Base-by-base conservation (phyloP, 306 rosid genomes). In the Quercus glauca region DNA sequence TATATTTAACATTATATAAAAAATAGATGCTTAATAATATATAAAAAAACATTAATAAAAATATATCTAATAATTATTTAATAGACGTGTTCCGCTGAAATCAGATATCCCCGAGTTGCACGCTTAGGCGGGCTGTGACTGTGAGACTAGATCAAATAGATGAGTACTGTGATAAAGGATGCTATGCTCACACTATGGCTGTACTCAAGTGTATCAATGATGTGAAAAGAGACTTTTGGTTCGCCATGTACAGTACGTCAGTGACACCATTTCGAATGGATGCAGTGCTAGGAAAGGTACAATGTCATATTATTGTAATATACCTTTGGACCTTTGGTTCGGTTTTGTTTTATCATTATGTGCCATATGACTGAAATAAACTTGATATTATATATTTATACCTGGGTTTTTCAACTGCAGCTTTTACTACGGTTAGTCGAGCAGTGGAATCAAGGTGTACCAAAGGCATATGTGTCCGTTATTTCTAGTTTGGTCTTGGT, bases 161-260 rank as follows among this genome's bases (percentile, higher is more conserved):
- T 1, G 49, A 18, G 5, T 89, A 78, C 72, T 91, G 95, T 76
- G 6, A 0, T 0, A 10, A 56, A 73, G 89, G 83, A 12, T 89
- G 92, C 65, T 31, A 68, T 20, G 23, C 77, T 0, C 85, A 86
- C 77, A 82, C 71, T 21, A 21, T 25, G 55, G n/a, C 3, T 15
- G 84, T 87, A 15, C 76, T 87, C 0, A 17, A 41, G 1, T 91
- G 92, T 37, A 69, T 87, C 60, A 3, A 17, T 61, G 79, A 85
- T n/a, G 85, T 83, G 31, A 86, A 84, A 10, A 74, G 41, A 51
- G 69, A 79, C 84, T 82, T 87, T 81, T 4, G 5, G 64, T 91
- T 91, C 26, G 26, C 3, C 43, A 37, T 37, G 2, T 37, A 37
- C 43, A 37, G 43, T 37, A 37, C 43, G 43, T 37, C 73, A 23